phyloP scores from a whole-genome alignment of 805 yeast genomes.

The Nakazawaea holstii region DNA sequence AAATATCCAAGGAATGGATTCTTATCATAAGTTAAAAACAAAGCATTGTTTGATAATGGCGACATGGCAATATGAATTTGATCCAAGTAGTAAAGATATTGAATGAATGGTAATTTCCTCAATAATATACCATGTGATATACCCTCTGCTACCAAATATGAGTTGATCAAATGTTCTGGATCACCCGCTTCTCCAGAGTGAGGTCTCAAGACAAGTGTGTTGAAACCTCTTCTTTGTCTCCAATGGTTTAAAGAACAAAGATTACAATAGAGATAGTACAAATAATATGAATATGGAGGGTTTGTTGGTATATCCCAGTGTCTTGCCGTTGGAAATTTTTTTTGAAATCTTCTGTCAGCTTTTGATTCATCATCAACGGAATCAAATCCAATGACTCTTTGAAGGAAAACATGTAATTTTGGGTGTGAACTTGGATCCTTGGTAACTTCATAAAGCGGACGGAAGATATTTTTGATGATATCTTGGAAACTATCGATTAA shows the following conservation, averaged over 20 bases:
- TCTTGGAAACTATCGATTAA: slow-evolving; percentile 70
- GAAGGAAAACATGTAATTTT: slow-evolving; percentile 81
- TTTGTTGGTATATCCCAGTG: slow-evolving; percentile 74
- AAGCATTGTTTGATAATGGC: slow-evolving; percentile 93
- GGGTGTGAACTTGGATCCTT: slow-evolving; percentile 83
- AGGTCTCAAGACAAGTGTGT: slow-evolving; percentile 92
- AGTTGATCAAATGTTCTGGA: slow-evolving; percentile 90
- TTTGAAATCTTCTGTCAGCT: slow-evolving; percentile 74
- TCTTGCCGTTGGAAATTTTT: slow-evolving; percentile 80
- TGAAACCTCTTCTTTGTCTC: slow-evolving; percentile 69
- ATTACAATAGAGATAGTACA: slow-evolving; percentile 85
- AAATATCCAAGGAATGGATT: slow-evolving; percentile 92
- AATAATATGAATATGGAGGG: slow-evolving; percentile 97
- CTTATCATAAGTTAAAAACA: slow-evolving; percentile 92
- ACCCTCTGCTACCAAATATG: slow-evolving; percentile 85
- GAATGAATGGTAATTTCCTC: slow-evolving; percentile 92
- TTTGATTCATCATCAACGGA: slow-evolving; percentile 98
- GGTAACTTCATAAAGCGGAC: slow-evolving; percentile 88
- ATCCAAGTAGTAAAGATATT: slow-evolving; percentile 86
- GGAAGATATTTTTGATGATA: slow-evolving; percentile 70
- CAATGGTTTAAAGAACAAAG: slow-evolving; percentile 81
- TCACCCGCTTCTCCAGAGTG: slow-evolving; percentile 99
- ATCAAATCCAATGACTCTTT: slow-evolving; percentile 95
- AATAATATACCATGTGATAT: slow-evolving; percentile 93
- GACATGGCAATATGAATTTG: slow-evolving; percentile 99